phyloP scores from a whole-genome alignment of 1,284 basidiomycete species.

The Ustanciosporium gigantosporum region DNA sequence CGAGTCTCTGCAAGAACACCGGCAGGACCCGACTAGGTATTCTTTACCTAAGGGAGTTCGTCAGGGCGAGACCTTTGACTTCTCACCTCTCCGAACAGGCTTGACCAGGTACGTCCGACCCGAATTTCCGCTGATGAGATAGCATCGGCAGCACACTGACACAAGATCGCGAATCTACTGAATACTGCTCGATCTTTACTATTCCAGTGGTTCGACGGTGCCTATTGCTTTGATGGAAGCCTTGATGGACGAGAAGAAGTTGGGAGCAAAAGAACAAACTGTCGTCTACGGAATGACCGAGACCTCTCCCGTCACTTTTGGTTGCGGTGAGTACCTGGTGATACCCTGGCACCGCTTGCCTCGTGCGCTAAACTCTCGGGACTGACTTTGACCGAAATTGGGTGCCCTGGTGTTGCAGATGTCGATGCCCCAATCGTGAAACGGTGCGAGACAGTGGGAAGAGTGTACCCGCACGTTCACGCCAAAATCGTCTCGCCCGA shows the following conservation, averaged over 20 bases:
- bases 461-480: conserved; percentile 73
- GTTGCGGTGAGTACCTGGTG: conserved; percentile 59
- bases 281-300: conserved; percentile 65
- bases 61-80: conserved; percentile 31
- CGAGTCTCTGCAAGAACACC: conserved; percentile 63
- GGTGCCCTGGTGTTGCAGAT: conserved; percentile 10
- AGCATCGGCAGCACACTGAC: no score
- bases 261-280: conserved; percentile 69
- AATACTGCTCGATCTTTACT: not conserved
- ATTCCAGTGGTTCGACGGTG: conserved; percentile 71
- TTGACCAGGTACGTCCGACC: conserved; percentile 67
- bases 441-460: conserved; percentile 79
- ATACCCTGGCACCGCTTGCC: no score
- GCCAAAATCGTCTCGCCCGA: conserved; percentile 72
- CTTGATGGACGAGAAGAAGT: conserved; percentile 61
- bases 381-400: no score
- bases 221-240: conserved; percentile 74
- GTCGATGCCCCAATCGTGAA: conserved; percentile 69
- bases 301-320: conserved; percentile 76
- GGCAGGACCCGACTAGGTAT: conserved; percentile 5
- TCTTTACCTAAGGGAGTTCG: conserved; percentile 23
- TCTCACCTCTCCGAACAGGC: conserved; percentile 68
- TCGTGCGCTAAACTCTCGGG: no score
- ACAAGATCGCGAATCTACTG: not conserved
- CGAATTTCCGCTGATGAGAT: no score